Evolutionary conservation across 2,329 filamentous ascomycete genomes (phyloP), one percentile per base, ranked within the genome.

Genomic region (Aspergillus terreus): DNA sequence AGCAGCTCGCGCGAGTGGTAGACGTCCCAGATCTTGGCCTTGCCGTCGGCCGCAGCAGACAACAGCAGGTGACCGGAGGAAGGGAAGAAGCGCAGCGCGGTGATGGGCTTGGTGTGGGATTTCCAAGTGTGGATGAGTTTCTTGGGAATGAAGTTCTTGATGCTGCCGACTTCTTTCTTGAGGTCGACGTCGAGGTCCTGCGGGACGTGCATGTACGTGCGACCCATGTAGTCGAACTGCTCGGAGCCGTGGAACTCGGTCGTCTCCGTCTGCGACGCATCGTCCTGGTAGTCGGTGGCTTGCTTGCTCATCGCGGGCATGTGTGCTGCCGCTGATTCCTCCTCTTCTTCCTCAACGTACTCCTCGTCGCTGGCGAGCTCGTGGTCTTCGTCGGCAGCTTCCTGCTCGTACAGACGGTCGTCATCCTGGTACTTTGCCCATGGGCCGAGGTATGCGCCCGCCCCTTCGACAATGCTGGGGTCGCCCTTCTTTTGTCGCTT

Each of bases 161-260:
- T 72, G 65, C 86, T 91, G 62, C 88, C 89, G 42, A 79, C 71
- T 54, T 95, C 90, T 73, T 94, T 95, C 58, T 80, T 82, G 62
- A 99, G 78, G 67, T 95, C 88, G 68, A 96, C 78, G 65, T 90
- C 89, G 72, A 96, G 76, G 68, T 96, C 92, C 69, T 90, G 91
- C 3, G 94, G 94, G 43, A 97, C 81, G 72, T 99, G 94, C 92
- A 99, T 96, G 70, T 96, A 99, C 32, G 92, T 95, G 58, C 94
- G 81, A 44, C 94, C 94, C 69, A 95, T 88, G 75, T 99, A 99
- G 70, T 99, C 94, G 76, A 85, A 87, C 72, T 94, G 78, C 66
- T 88, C 79, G 38, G 81, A 81, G 56, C 92, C 94, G 65, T 96
- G 88, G 73, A 97, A 99, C 42, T 85, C 86, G 41, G 87, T 91